These are phyloP conservation scores for Dioszegia hungarica DNA, from an alignment of 768 basidiomycete species.

Conservation along the genomic window DNA sequence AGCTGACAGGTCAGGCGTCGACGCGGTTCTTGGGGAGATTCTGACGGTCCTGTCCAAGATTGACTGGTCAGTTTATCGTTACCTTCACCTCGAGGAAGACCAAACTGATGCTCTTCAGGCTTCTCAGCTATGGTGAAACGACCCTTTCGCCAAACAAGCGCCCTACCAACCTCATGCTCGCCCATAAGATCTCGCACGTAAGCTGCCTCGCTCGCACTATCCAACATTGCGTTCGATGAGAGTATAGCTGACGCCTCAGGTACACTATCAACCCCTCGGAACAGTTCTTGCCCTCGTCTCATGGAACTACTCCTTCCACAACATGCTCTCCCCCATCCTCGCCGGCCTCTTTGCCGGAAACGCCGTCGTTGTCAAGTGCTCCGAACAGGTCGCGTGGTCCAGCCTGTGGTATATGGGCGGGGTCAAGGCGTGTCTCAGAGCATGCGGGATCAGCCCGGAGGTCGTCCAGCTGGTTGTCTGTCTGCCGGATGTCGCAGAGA, in stretches of 20 bases:
- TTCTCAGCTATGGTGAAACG: conserved; percentile 77
- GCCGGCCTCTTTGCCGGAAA: conserved; percentile 89
- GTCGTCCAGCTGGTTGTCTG: conserved; percentile 90
- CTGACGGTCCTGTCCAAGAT: conserved; percentile 90
- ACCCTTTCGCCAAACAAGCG: conserved; percentile 70
- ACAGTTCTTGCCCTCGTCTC: conserved; percentile 89
- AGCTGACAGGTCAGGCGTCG: conserved; percentile 61
- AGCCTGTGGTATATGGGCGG: conserved; percentile 67
- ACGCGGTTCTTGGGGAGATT: conserved; percentile 91
- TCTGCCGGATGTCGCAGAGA: conserved; percentile 78
- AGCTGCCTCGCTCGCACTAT: background rate
- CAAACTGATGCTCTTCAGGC: conserved; percentile 41
- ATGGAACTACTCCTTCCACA: conserved; percentile 68
- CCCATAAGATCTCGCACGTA: conserved; percentile 49
- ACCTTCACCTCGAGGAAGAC: too few relatives aligned
- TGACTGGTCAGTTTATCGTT: conserved; percentile 54
- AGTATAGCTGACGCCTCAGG: conserved; percentile 17
- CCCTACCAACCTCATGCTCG: conserved; percentile 51
- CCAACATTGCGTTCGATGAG: too few relatives aligned
- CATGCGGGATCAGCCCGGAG: conserved; percentile 75
- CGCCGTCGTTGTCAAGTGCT: conserved; percentile 74
- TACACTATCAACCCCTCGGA: conserved; percentile 78
- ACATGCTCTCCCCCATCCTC: conserved; percentile 87
- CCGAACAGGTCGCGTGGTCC: conserved; percentile 73
- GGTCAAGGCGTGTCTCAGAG: conserved; percentile 68